Conservation (phyloP, 1,284 basidiomycete genomes). For the Fomes fomentarius region DNA sequence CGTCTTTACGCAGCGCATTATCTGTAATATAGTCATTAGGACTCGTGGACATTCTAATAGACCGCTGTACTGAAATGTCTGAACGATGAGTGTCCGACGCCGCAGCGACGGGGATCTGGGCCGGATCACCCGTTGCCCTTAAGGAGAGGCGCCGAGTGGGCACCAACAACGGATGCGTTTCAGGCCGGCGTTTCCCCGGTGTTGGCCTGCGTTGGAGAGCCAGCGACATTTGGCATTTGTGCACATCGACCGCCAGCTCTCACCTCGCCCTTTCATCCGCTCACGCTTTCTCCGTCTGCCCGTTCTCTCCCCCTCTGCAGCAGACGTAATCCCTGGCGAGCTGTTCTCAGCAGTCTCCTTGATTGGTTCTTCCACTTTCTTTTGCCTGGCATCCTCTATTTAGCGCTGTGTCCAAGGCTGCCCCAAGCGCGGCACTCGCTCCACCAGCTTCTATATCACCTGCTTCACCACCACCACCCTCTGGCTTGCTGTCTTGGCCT, state of each 20-base stretch:
- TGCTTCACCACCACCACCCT: slow-evolving; percentile 7
- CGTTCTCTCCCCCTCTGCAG: no score
- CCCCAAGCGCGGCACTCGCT: slow-evolving; percentile 15
- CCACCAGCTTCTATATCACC: slow-evolving; percentile 18
- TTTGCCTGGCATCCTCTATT: slow-evolving; percentile 7
- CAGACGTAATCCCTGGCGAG: neutral
- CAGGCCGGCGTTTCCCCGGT: neutral
- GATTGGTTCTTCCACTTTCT: slow-evolving; percentile 12
- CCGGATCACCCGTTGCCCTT: neutral
- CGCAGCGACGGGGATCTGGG: neutral
- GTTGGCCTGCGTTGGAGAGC: neutral
- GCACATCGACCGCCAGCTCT: neutral
- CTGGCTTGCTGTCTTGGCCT: slow-evolving; percentile 9
- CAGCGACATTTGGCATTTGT: slow-evolving; percentile 10
- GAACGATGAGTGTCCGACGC: neutral
- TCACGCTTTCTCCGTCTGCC: no score
- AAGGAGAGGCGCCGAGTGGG: neutral
- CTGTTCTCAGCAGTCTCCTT: slow-evolving; percentile 3
- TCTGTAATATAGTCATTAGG: slow-evolving; percentile 8
- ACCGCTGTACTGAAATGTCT: slow-evolving; percentile 1
- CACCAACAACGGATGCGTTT: slow-evolving; percentile 17
- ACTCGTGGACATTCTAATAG: slow-evolving; percentile 14
- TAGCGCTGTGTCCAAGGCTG: slow-evolving; percentile 19
- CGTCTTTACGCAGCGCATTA: neutral
- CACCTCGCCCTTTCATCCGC: neutral